Evolutionary conservation across 345 rosid genomes (phyloP).

Genomic region (Nasturtium officinale): DNA sequence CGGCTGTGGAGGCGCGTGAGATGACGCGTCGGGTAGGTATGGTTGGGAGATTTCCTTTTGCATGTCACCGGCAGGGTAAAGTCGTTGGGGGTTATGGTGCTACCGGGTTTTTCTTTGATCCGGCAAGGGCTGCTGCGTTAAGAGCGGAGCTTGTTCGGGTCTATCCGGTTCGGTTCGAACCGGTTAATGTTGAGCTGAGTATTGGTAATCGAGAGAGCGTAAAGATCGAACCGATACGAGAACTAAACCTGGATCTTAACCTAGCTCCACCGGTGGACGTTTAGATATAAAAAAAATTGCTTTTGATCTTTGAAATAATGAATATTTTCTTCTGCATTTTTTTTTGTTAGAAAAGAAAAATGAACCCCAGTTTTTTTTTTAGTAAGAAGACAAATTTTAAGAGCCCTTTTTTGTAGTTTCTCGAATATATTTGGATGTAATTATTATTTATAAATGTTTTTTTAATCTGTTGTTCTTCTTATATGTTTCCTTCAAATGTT

Average conservation of each 20-base stretch:
- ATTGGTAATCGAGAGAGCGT: slow-evolving; percentile 37
- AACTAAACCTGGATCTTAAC: slow-evolving; percentile 64
- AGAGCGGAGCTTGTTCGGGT: slow-evolving; percentile 40
- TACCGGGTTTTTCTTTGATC: slow-evolving; percentile 46
- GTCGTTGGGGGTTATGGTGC: slow-evolving; percentile 28
- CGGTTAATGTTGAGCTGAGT: slow-evolving; percentile 42
- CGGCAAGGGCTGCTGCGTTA: slow-evolving; percentile 44
- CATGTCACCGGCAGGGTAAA: slow-evolving; percentile 46
- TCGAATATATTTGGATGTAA: slow-evolving; percentile 16
- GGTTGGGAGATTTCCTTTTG: slow-evolving; percentile 54
- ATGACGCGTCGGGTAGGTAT: slow-evolving; percentile 31
- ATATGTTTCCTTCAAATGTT: background rate
- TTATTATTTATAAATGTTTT: background rate
- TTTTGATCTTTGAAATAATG: background rate
- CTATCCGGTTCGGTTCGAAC: slow-evolving; percentile 53
- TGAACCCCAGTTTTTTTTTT: background rate
- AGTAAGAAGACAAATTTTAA: background rate
- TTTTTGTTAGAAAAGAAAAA: background rate
- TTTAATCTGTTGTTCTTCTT: background rate
- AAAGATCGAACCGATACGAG: slow-evolving; percentile 47
- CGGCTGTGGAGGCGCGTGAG: slow-evolving; percentile 43
- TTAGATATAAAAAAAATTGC: too few relatives aligned
- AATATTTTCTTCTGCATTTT: slow-evolving; percentile 19
- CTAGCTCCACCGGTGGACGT: slow-evolving; percentile 69
- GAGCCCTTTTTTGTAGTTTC: slow-evolving; percentile 3